Evolutionary conservation across 441 rosid species (phyloP).

Genomic region (Sinapis alba): DNA sequence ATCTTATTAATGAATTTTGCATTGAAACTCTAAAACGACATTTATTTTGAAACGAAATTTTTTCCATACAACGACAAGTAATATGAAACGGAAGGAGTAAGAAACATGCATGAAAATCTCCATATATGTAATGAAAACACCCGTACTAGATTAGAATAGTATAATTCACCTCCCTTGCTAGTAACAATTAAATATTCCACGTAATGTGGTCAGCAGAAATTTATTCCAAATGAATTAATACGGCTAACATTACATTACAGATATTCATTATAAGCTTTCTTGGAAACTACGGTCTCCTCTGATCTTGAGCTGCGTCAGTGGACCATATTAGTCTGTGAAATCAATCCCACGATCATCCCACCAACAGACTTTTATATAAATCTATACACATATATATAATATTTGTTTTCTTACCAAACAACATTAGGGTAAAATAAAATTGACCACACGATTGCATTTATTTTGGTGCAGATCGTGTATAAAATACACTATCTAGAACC

Average conservation of each 20-base stretch:
- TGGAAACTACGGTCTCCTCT: conserved; percentile 37
- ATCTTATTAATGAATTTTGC: too few relatives aligned
- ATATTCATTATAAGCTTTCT: conserved; percentile 19
- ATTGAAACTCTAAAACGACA: too few relatives aligned
- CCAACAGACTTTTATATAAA: conserved; percentile 25
- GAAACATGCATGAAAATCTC: neutral
- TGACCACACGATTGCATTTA: conserved; percentile 36
- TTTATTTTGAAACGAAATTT: too few relatives aligned
- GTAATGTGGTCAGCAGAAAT: conserved; percentile 3
- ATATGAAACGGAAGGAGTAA: too few relatives aligned
- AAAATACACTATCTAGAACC: neutral
- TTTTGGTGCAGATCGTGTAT: conserved; percentile 25
- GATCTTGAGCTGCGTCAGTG: conserved; percentile 31
- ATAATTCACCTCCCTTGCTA: neutral
- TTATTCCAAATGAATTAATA: neutral
- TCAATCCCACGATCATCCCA: conserved; percentile 37
- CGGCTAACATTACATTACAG: conserved; percentile 9
- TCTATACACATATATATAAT: conserved; percentile 27
- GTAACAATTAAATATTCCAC: conserved; percentile 7
- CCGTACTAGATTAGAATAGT: neutral
- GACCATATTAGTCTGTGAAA: conserved; percentile 22
- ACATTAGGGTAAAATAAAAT: conserved; percentile 21
- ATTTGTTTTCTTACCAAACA: conserved; percentile 5
- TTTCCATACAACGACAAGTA: too few relatives aligned
- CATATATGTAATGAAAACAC: neutral